These are phyloP conservation scores for Brasenia schreberi DNA, from an alignment of 164 flowering plant species.

Conservation along the genomic window DNA sequence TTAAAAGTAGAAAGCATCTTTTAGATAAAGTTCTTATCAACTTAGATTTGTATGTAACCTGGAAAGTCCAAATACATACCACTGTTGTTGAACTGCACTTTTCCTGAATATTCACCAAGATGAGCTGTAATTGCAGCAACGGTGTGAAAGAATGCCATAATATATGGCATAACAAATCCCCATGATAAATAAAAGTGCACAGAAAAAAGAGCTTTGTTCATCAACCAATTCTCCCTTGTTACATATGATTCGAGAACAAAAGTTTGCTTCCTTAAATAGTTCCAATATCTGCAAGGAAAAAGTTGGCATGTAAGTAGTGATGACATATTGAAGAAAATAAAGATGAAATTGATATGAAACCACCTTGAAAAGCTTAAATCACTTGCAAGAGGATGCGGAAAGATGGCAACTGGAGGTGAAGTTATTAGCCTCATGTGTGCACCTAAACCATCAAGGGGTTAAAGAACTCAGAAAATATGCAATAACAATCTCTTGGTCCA, in stretches of 20 bases:
- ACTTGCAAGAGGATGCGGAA: slow-evolving; percentile 93
- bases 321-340: neutral
- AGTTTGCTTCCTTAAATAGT: slow-evolving; percentile 95
- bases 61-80: neutral
- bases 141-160: slow-evolving; percentile 62
- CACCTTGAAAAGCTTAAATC: slow-evolving; percentile 87
- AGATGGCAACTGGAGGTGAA: slow-evolving; percentile 94
- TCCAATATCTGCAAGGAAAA: slow-evolving; percentile 68
- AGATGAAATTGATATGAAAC: slow-evolving; percentile 3
- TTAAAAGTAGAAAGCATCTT: too few relatives aligned
- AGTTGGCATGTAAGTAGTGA: neutral
- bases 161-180: slow-evolving; percentile 87
- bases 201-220: slow-evolving; percentile 83
- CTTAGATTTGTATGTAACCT: too few relatives aligned
- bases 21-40: too few relatives aligned
- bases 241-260: slow-evolving; percentile 89
- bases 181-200: slow-evolving; percentile 90
- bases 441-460: slow-evolving; percentile 20
- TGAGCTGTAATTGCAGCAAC: slow-evolving; percentile 46
- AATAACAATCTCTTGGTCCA: too few relatives aligned
- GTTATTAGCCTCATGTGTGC: slow-evolving; percentile 81
- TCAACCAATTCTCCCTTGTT: slow-evolving; percentile 61
- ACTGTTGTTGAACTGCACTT: slow-evolving; percentile 15
- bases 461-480: too few relatives aligned
- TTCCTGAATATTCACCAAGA: slow-evolving; percentile 24